phyloP scores from a whole-genome alignment of 139 green algal genomes.

The Volvox africanus region DNA sequence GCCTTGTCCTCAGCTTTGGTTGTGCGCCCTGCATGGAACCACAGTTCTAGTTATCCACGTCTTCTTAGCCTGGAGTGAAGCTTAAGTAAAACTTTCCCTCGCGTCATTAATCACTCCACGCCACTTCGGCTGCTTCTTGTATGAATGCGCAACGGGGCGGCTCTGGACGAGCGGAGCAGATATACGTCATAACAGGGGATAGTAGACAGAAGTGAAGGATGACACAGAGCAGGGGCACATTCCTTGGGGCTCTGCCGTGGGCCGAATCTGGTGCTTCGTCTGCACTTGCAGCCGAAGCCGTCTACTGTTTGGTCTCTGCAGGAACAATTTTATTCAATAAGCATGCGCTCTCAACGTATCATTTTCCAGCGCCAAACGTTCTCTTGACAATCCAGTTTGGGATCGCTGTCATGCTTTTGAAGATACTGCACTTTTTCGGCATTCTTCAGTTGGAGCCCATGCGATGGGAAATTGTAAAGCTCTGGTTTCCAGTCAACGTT shows the following conservation, averaged over 20 bases:
- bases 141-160: too few relatives aligned
- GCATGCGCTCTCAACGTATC: constrained; percentile 57
- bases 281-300: constrained; percentile 21
- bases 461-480: constrained; percentile 50
- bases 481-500: constrained; percentile 93
- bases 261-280: neutral
- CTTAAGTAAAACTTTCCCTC: too few relatives aligned
- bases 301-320: constrained; percentile 48
- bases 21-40: too few relatives aligned
- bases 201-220: neutral
- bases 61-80: too few relatives aligned
- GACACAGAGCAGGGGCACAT: neutral
- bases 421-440: constrained; percentile 43
- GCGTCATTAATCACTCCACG: too few relatives aligned
- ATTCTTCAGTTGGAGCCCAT: constrained; percentile 52
- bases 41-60: too few relatives aligned
- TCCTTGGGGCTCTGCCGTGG: neutral
- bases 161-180: too few relatives aligned
- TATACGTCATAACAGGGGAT: neutral
- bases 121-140: too few relatives aligned
- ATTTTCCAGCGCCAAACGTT: constrained; percentile 59
- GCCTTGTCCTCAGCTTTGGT: too few relatives aligned
- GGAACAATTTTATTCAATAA: constrained; percentile 70
- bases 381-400: constrained; percentile 63
- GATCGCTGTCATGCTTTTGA: constrained; percentile 51